Evolutionary conservation across 1,284 basidiomycete species (phyloP), one percentile per base, ranked within the genome.

Genomic region (Porogramme epimiltina): DNA sequence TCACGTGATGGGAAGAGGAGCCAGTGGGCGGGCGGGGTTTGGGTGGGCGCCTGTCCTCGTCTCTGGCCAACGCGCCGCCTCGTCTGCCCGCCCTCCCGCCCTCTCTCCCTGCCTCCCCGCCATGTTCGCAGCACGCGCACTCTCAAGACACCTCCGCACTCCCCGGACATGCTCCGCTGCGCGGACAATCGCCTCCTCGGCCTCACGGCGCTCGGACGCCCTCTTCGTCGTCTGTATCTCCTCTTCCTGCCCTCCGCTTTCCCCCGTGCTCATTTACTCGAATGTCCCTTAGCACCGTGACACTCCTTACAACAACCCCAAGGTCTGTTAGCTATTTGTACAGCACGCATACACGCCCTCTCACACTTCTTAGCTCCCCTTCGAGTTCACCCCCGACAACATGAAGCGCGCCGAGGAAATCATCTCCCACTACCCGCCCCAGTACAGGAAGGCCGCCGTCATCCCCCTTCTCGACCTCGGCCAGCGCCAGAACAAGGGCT

Each of bases 381-480:
- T 99, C 73, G 81, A 89, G 64, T 97, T 98, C 74, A 81, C 79
- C 56, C 67, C 82, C 3, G 87, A 89, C 66, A 96, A 95, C 79
- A 65, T 87, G 71, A 91, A 91, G 76, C 80, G 84, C 52, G 95
- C 94, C 0, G 66, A 96, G 62, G 88, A 93, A 71, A 92, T 98
- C 73, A 92, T 98, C 70, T 80, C 90, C 44, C 87, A 87, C 63
- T 99, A 99, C 77, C 96, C 96, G 4, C 79, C 91, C 45, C 96
- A 99, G 72, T 98, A 98, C 82, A 96, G 95, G 81, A 98, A 98
- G 73, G 93, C 91, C 15, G 97, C 97, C 28, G 90, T 95, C 64
- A 98, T 99, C 67, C 96, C 97, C 38, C 81, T 99, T 33, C 86
- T 99, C 53, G 95, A 99, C 74, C 82, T 99, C 39, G 96, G 89